Evolutionary conservation across 2,329 filamentous ascomycete species (phyloP), one percentile per base, ranked within the genome.

Genomic region (Penicillium sumatraense): DNA sequence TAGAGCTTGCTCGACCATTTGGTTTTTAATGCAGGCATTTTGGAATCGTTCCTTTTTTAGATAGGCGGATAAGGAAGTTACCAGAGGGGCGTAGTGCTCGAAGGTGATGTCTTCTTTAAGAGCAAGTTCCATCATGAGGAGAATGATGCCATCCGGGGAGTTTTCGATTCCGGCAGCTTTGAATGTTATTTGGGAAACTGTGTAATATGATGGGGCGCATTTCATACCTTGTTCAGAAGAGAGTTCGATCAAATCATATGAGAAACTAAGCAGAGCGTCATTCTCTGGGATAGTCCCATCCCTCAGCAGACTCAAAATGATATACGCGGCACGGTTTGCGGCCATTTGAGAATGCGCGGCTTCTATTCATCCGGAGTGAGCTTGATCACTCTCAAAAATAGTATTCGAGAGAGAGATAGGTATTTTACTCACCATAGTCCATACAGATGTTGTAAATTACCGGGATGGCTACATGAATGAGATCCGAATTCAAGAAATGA

Each of bases 401-500:
- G 21, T 20, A 18, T 20, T 24, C 8, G 1, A 4, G 26, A 31
- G 3, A 23, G 5, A 23, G 18, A 14, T 20, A 45, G 18, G 11
- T 20, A 45, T 8, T 11, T 21, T 24, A 33, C 63, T 49, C 59
- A 79, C 76, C 76, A 62, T 70, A 79, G 56, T 78, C 77, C 53
- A 74, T 68, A 61, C 76, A 78, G 48, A 78, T 72, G 53, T 79
- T 79, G 64, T 76, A 79, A 40, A 79, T 67, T 41, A 78, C 76
- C 53, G 75, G 73, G 53, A 78, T 72, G 23, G 72, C 71, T 23
- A 79, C 69, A 53, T 75, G 68, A 14, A 71, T 64, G 29, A 78
- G 67, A 2, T 67, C 68, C 0, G 70, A 67, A 23, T 72, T 70
- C 23, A 66, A 58, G 29, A 76, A 63, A 47, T 71, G 68, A 24